phyloP scores from a whole-genome alignment of 2,329 filamentous ascomycete genomes.

The Botrytis paeoniae region DNA sequence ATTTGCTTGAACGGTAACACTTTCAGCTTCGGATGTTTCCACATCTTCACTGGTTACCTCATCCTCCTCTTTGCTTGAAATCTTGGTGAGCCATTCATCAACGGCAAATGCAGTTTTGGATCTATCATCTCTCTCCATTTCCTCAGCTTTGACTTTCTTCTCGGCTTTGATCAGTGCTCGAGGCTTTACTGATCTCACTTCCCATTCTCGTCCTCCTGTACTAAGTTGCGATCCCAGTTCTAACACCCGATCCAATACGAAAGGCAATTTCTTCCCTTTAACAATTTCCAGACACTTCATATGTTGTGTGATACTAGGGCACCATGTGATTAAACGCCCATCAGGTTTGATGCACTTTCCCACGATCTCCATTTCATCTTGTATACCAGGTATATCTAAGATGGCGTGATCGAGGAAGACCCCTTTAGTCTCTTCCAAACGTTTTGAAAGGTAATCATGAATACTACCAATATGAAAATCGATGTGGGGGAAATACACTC shows the following conservation, averaged over 20 bases:
- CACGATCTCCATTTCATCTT: slow-evolving; percentile 49
- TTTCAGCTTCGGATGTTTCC: neutral
- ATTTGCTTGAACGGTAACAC: neutral
- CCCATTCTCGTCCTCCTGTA: slow-evolving; percentile 59
- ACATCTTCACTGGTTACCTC: neutral
- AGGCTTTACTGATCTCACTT: slow-evolving; percentile 50
- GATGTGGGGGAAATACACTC: slow-evolving; percentile 66
- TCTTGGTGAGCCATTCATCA: neutral
- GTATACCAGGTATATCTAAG: slow-evolving; percentile 67
- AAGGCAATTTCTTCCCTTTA: slow-evolving; percentile 51
- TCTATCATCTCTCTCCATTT: neutral
- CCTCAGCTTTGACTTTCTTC: slow-evolving; percentile 21
- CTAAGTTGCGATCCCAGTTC: slow-evolving; percentile 54
- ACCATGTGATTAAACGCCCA: slow-evolving; percentile 67
- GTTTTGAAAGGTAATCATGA: slow-evolving; percentile 57
- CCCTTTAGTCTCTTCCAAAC: slow-evolving; percentile 45
- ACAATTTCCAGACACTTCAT: slow-evolving; percentile 58
- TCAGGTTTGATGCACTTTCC: slow-evolving; percentile 59
- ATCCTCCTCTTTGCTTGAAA: neutral
- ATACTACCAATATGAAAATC: slow-evolving; percentile 72
- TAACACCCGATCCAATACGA: slow-evolving; percentile 55
- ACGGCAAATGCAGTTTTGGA: neutral
- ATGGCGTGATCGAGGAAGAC: slow-evolving; percentile 70
- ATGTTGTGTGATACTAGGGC: slow-evolving; percentile 76
- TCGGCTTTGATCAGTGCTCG: slow-evolving; percentile 32